phyloP scores from a whole-genome alignment of 2,329 filamentous ascomycete species.

The Fusarium piperis region DNA sequence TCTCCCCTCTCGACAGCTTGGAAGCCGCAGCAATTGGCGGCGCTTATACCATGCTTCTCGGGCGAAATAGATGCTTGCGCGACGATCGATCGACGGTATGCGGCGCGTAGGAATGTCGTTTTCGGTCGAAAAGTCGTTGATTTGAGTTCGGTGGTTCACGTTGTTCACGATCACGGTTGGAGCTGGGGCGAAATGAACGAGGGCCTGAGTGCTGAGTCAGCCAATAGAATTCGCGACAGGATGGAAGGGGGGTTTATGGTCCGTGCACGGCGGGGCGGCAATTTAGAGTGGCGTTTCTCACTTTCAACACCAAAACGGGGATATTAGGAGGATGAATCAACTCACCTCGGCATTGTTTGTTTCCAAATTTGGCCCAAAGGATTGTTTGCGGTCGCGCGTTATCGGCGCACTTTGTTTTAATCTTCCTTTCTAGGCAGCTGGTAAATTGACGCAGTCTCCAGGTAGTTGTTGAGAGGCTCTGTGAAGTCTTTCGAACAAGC shows the following conservation, averaged over 20 bases:
- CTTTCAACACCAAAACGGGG: constrained; percentile 3
- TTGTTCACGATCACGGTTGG: constrained; percentile 17
- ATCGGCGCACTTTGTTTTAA: too few relatives aligned
- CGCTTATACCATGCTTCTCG: constrained; percentile 43
- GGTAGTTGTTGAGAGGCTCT: too few relatives aligned
- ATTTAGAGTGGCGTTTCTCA: constrained; percentile 6
- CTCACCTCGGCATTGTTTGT: not conserved
- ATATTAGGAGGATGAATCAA: not conserved
- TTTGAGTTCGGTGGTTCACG: constrained; percentile 41
- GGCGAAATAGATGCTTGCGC: constrained; percentile 1
- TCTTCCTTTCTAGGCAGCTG: not conserved
- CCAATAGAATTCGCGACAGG: constrained; percentile 16
- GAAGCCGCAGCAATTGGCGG: constrained; percentile 29
- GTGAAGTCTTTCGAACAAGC: not conserved
- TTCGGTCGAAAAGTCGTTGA: constrained; percentile 10
- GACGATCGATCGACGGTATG: constrained; percentile 1
- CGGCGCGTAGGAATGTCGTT: constrained; percentile 6
- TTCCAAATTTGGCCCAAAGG: not conserved
- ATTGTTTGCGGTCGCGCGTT: not conserved
- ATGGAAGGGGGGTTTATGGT: constrained; percentile 12
- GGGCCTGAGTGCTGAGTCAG: constrained; percentile 20
- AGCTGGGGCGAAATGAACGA: constrained; percentile 10
- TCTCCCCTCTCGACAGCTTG: constrained; percentile 37
- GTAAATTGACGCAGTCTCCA: not conserved
- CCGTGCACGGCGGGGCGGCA: constrained; percentile 21